phyloP scores from a whole-genome alignment of 2,329 filamentous ascomycete species.

The Metarhizium robertsii region DNA sequence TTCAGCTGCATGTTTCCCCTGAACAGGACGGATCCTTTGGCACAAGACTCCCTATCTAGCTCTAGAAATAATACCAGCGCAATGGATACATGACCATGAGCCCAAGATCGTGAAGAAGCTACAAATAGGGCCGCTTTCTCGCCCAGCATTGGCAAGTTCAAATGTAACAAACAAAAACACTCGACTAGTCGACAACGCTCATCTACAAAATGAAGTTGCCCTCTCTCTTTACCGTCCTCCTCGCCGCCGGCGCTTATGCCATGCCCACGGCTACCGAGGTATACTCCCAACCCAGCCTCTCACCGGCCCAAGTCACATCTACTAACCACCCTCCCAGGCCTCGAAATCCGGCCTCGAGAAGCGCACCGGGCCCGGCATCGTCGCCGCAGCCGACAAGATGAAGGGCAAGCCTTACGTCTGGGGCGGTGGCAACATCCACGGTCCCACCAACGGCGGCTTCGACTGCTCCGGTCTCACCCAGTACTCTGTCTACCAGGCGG shows the following conservation, averaged over 20 bases:
- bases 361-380: constrained; percentile 4
- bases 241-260: constrained; percentile 3
- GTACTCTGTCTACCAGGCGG: constrained; percentile 10
- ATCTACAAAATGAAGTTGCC: constrained; percentile 1
- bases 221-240: not conserved
- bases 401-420: constrained; percentile 9
- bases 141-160: too few species aligned
- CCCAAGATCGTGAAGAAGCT: too few species aligned
- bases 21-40: too few species aligned
- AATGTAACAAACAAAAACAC: too few species aligned
- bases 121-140: too few species aligned
- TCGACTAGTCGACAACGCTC: not conserved
- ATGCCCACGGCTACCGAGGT: not conserved
- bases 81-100: too few species aligned
- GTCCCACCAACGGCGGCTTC: constrained; percentile 10
- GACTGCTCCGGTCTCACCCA: constrained; percentile 13
- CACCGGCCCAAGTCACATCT: not conserved
- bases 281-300: not conserved
- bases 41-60: too few species aligned
- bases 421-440: constrained; percentile 10
- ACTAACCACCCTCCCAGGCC: not conserved
- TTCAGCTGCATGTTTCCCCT: too few species aligned
- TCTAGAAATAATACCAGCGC: too few species aligned
- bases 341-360: too few species aligned
- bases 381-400: constrained; percentile 7